Conservation (phyloP, 805 yeast species). For the Candida endomychidarum region DNA sequence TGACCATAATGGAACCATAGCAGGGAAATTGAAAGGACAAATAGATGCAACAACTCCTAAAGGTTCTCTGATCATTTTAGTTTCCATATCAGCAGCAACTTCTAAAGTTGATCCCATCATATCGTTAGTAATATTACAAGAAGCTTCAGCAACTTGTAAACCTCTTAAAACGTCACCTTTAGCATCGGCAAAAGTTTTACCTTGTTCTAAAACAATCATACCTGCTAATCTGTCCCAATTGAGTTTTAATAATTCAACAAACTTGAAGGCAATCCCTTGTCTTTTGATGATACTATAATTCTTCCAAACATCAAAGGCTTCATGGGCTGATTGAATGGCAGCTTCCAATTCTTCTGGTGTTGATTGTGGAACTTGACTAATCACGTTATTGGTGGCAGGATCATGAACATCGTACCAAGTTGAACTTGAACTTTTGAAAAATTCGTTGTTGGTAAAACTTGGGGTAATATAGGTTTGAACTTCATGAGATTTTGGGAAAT, state of each 20-base stretch:
- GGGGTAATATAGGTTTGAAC: constrained; percentile 52
- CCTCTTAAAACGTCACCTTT: constrained; percentile 74
- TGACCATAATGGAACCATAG: constrained; percentile 76
- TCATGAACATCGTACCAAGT: constrained; percentile 70
- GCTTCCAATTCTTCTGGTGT: constrained; percentile 63
- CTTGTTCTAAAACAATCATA: constrained; percentile 50
- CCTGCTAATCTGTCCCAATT: constrained; percentile 71
- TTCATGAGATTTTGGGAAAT: constrained; percentile 45
- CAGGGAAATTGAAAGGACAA: constrained; percentile 82
- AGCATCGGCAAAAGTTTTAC: constrained; percentile 75
- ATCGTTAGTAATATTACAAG: constrained; percentile 64
- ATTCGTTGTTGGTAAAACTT: constrained; percentile 50
- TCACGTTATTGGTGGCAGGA: constrained; percentile 70
- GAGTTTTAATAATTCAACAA: constrained; percentile 59
- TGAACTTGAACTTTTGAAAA: constrained; percentile 48
- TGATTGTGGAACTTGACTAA: constrained; percentile 69
- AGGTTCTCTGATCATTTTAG: constrained; percentile 72
- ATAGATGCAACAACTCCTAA: constrained; percentile 76
- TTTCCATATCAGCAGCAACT: constrained; percentile 74
- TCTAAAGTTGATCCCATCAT: constrained; percentile 63
- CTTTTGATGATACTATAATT: constrained; percentile 58
- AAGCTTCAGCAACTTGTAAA: constrained; percentile 75
- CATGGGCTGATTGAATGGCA: constrained; percentile 64
- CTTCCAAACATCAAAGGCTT: constrained; percentile 61
- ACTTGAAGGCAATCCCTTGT: constrained; percentile 71